Evolutionary conservation across 371 early-diverging fungal genomes (phyloP).

Genomic region (Lichtheimia hyalospora): DNA sequence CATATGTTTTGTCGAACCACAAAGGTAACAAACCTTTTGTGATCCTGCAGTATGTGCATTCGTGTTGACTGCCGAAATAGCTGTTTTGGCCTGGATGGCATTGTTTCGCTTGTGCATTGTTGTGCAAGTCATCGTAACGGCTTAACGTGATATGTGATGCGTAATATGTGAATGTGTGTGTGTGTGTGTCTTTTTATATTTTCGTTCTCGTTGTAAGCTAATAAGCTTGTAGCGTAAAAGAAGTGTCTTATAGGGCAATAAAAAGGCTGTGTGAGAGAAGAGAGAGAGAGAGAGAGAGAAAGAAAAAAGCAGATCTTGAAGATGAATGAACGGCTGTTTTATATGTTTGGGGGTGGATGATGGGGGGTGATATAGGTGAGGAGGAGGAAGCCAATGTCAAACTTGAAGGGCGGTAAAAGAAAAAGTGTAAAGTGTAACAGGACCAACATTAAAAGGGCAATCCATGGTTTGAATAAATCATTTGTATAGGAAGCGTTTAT

Average conservation of each 20-base stretch:
- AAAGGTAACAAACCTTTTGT: constrained; percentile 40
- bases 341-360: constrained; percentile 3
- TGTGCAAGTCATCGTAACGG: constrained; percentile 5
- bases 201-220: constrained; percentile 15
- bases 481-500: too few species aligned
- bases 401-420: constrained; percentile 14
- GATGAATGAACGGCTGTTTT: constrained; percentile 3
- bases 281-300: background rate
- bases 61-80: too few species aligned
- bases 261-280: background rate
- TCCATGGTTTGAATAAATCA: background rate
- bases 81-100: too few species aligned
- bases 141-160: constrained; percentile 7
- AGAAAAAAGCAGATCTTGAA: constrained; percentile 3
- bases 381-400: background rate
- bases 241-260: background rate
- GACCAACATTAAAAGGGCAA: constrained; percentile 1
- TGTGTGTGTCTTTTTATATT: background rate
- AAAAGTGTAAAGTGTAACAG: constrained; percentile 28
- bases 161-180: constrained; percentile 4
- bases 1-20: constrained; percentile 45
- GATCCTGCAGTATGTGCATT: background rate
- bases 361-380: background rate
- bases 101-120: too few species aligned
- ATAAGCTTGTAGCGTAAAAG: constrained; percentile 6